Conservation (phyloP, 495 filamentous ascomycete genomes). For the Podospora australis region DNA sequence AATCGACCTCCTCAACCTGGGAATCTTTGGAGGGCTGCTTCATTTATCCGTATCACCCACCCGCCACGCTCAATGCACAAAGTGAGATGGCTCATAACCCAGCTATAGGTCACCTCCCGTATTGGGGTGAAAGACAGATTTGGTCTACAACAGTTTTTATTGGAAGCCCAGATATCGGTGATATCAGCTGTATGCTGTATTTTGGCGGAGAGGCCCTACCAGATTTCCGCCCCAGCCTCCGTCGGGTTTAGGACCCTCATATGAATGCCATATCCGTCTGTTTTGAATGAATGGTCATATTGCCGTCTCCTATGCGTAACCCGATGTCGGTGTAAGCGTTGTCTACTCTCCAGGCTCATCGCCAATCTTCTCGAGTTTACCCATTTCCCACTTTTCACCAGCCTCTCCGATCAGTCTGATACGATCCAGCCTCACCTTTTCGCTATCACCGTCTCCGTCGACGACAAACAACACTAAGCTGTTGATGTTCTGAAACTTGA, state of each 20-base stretch:
- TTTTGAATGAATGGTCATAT: constrained; percentile 17
- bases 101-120: constrained; percentile 7
- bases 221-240: constrained; percentile 9
- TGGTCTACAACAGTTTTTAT: constrained; percentile 9
- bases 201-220: background rate
- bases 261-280: constrained; percentile 14
- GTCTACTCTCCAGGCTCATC: constrained; percentile 61
- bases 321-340: background rate
- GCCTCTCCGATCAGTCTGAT: constrained; percentile 81
- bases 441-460: constrained; percentile 76
- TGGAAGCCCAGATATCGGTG: constrained; percentile 15
- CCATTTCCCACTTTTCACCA: constrained; percentile 88
- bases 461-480: constrained; percentile 84
- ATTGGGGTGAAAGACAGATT: constrained; percentile 7
- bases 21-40: background rate
- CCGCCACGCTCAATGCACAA: constrained; percentile 10
- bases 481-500: constrained; percentile 92
- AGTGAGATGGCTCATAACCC: background rate
- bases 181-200: background rate
- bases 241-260: background rate
- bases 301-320: background rate
- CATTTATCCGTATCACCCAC: constrained; percentile 18
- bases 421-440: constrained; percentile 82
- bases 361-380: constrained; percentile 92
- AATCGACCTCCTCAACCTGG: background rate